Conservation (phyloP, 495 filamentous ascomycete species). For the Schizothecium vesticola region DNA sequence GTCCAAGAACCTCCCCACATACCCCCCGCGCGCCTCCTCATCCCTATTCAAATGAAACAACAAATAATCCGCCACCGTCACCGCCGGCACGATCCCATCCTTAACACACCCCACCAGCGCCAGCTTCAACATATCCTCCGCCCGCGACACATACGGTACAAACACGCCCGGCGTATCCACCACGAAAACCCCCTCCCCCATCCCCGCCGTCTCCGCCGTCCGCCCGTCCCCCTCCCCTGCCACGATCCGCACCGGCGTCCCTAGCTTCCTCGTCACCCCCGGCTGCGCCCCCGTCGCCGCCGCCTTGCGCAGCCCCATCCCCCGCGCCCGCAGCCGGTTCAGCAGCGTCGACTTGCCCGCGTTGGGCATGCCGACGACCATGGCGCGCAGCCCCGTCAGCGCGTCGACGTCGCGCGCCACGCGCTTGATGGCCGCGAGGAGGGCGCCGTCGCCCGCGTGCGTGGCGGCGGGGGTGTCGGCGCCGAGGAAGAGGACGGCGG, state of each 20-base stretch:
- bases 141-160: slow-evolving; percentile 78
- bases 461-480: slow-evolving; percentile 37
- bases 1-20: slow-evolving; percentile 51
- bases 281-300: slow-evolving; percentile 80
- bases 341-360: slow-evolving; percentile 88
- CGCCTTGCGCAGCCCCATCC: slow-evolving; percentile 64
- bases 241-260: slow-evolving; percentile 72
- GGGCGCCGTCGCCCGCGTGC: slow-evolving; percentile 2
- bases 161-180: slow-evolving; percentile 72
- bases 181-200: slow-evolving; percentile 45
- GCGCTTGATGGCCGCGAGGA: slow-evolving; percentile 31
- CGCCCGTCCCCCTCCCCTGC: slow-evolving; percentile 16
- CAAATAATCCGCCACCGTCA: slow-evolving; percentile 80
- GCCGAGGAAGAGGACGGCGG: slow-evolving; percentile 56
- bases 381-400: slow-evolving; percentile 60
- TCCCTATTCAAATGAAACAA: slow-evolving; percentile 74
- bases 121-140: slow-evolving; percentile 87
- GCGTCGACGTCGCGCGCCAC: slow-evolving; percentile 28
- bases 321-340: slow-evolving; percentile 70
- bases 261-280: slow-evolving; percentile 82
- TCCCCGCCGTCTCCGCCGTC: slow-evolving; percentile 17
- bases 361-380: slow-evolving; percentile 97
- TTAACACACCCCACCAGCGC: slow-evolving; percentile 87
- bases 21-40: slow-evolving; percentile 41
- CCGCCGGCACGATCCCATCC: slow-evolving; percentile 70